These are phyloP conservation scores for Galeopsis tetrahit DNA, from an alignment of 257 asterid genomes.

Conservation along the genomic window DNA sequence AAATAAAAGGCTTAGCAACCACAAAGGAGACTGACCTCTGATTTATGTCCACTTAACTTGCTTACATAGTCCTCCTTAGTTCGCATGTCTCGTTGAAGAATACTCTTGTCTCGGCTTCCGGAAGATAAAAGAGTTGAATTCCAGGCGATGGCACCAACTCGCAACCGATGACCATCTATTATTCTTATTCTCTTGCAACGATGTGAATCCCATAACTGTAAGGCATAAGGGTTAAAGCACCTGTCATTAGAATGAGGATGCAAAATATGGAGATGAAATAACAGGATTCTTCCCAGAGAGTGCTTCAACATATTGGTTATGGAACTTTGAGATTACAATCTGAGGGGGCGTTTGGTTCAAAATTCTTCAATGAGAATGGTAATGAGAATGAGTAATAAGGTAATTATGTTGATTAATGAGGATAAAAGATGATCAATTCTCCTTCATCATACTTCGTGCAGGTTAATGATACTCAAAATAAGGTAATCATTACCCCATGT, in stretches of 20 bases:
- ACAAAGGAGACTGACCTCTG: conserved; percentile 64
- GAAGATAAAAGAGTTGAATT: conserved; percentile 79
- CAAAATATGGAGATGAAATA: neutral
- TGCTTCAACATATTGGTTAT: neutral
- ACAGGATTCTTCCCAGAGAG: neutral
- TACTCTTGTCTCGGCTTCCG: conserved; percentile 93
- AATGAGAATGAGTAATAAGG: neutral
- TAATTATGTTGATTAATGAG: neutral
- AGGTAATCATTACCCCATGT: neutral
- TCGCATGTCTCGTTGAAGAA: conserved; percentile 89
- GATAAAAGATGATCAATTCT: neutral
- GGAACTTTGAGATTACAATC: neutral
- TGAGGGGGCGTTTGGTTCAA: neutral
- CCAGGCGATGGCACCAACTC: conserved; percentile 97
- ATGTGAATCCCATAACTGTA: conserved; percentile 91
- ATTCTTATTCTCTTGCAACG: conserved; percentile 85
- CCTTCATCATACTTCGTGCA: neutral
- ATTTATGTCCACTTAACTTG: conserved; percentile 88
- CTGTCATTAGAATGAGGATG: neutral
- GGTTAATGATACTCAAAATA: too few species aligned
- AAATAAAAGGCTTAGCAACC: neutral
- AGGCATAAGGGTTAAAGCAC: conserved; percentile 26
- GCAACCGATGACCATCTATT: conserved; percentile 86
- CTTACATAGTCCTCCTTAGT: conserved; percentile 76
- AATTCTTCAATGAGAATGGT: neutral